phyloP scores from a whole-genome alignment of 257 asterid species.

The Gentiana straminea region DNA sequence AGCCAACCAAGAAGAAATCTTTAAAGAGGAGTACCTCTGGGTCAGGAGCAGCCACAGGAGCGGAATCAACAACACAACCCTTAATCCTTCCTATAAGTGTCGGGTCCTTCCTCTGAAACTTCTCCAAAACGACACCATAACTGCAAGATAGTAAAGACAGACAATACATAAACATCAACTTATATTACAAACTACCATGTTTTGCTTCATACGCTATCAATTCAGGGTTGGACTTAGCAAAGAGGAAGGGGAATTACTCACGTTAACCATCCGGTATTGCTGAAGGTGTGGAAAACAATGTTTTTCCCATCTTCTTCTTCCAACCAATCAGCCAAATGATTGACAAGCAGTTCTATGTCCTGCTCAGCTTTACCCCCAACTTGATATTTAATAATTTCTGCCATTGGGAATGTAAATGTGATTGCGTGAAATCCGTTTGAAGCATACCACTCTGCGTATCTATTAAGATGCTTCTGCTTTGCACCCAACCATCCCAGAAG shows the following conservation, averaged over 20 bases:
- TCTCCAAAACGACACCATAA: conserved; percentile 83
- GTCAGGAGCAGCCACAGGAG: conserved; percentile 81
- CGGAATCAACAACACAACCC: conserved; percentile 91
- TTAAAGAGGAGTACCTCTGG: conserved; percentile 53
- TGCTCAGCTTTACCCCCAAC: conserved; percentile 91
- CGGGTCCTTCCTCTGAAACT: conserved; percentile 55
- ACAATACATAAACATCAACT: background rate
- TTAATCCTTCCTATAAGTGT: conserved; percentile 47
- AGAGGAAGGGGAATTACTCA: conserved; percentile 24
- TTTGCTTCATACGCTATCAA: background rate
- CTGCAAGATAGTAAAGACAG: conserved; percentile 24
- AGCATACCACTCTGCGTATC: conserved; percentile 85
- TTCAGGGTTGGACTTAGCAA: background rate
- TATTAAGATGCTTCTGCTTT: conserved; percentile 75
- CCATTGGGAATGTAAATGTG: conserved; percentile 87
- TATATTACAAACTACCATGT: background rate
- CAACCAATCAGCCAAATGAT: conserved; percentile 87
- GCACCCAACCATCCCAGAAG: conserved; percentile 97
- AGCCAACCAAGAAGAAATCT: background rate
- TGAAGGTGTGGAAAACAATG: conserved; percentile 83
- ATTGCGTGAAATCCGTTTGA: conserved; percentile 83
- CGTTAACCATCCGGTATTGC: conserved; percentile 95
- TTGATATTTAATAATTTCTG: conserved; percentile 69
- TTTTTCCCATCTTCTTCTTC: conserved; percentile 80
- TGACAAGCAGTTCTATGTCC: conserved; percentile 59